Percentiles rank a stretch among this genome's conserved stretches.
phyloP scores from a whole-genome alignment of 768 basidiomycete genomes.

The Lactifluus rugatus region DNA sequence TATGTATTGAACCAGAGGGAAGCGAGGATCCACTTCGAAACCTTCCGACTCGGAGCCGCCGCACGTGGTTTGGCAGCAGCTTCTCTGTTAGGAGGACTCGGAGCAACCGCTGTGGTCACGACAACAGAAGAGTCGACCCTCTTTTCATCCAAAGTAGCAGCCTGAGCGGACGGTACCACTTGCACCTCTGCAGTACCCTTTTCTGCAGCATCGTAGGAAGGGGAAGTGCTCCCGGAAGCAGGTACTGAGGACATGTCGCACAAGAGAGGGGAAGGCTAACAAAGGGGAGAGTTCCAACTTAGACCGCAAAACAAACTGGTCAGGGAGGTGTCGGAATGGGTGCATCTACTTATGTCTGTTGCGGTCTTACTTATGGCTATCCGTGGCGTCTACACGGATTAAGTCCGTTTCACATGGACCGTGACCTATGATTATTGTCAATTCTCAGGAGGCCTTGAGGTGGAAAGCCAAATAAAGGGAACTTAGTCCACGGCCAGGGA shows the following conservation, averaged over 20 bases:
- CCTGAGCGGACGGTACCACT: constrained; percentile 1
- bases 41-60: constrained; percentile 40
- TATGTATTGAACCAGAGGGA: constrained; percentile 76
- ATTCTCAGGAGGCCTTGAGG: neutral
- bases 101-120: constrained; percentile 28
- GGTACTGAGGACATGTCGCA: constrained; percentile 20
- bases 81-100: constrained; percentile 22
- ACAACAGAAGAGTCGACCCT: constrained; percentile 1
- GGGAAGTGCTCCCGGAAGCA: constrained; percentile 18
- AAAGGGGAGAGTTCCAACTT: neutral
- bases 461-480: neutral
- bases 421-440: constrained; percentile 1
- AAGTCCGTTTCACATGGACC: neutral
- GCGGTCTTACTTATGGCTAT: constrained; percentile 16
- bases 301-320: neutral
- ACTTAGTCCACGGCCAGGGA: constrained; percentile 7
- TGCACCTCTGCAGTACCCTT: constrained; percentile 22
- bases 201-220: constrained; percentile 25
- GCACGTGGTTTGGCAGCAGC: constrained; percentile 30
- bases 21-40: constrained; percentile 50
- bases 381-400: neutral
- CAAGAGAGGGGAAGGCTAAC: constrained; percentile 4
- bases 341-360: too few relatives aligned
- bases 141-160: constrained; percentile 17
- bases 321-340: neutral